Base-by-base conservation (phyloP, 2,329 filamentous ascomycete species). In the Polychaeton citri region DNA sequence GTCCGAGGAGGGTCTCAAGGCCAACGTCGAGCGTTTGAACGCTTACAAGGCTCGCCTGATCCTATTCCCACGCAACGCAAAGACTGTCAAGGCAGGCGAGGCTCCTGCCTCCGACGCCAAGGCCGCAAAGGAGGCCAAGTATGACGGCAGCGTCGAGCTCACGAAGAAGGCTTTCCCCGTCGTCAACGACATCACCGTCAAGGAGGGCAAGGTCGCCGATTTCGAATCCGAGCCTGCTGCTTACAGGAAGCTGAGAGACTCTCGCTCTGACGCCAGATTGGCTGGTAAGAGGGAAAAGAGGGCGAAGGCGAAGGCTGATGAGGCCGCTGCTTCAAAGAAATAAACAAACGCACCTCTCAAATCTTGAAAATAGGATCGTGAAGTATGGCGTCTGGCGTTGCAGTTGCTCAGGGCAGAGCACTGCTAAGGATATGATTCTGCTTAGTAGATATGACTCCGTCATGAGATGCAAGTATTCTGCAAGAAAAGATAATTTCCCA, bases 1-100 rank as follows among this genome's bases (percentile, higher is more conserved):
- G 61, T 90, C 81, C 61, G 84, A 92, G 73, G 90, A 96, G 77
- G 82, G 81, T 51, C 80, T 96, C 58, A 75, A 84, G 65, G 74
- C 75, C 74, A 98, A 98, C 71, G 88, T 98, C 57, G 82, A 82
- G 66, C 90, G 90, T 62, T 85, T 98, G 63, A 87, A 95, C 78
- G 85, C 85, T 64, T 98, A 94, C 86, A 83, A 81, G 73, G 77
- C 81, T 62, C 85, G 86, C 62, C 73, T 98, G 61, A 94, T 98
- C 65, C 77, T 98, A 64, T 95, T 98, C 76, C 90, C 90, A 63
- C 85, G 86, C 75, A 86, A 84, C 70, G 77, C 77, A 64, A 87
- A 87, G 70, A 79, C 90, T 71, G 76, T 80, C 71, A 95, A 94
- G 84, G 81, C 81, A 64, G 83, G 83, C 65, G 85, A 94, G 69